Conservation (phyloP, 192 early-diverging fungal genomes). For the Dispira parvispora region DNA sequence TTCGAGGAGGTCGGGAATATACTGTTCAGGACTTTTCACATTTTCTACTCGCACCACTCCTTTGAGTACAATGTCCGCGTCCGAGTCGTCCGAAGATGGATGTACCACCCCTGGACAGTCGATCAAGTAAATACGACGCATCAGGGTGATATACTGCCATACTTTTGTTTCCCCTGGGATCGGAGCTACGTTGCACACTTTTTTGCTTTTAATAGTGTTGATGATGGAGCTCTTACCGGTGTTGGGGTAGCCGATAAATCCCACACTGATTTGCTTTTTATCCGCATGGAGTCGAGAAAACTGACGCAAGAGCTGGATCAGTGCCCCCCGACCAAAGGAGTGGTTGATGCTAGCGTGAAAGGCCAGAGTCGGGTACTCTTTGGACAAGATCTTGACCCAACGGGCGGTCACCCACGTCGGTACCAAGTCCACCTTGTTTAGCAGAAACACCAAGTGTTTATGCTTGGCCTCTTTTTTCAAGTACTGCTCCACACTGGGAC, state of each 20-base stretch:
- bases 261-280: slow-evolving; percentile 97
- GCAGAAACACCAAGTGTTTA: slow-evolving; percentile 89
- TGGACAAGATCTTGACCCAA: slow-evolving; percentile 85
- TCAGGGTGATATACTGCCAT: slow-evolving; percentile 99
- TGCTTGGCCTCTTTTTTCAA: slow-evolving; percentile 83
- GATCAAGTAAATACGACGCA: slow-evolving; percentile 95
- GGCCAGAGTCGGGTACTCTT: slow-evolving; percentile 87
- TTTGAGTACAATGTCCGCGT: slow-evolving; percentile 92
- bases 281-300: slow-evolving; percentile 88
- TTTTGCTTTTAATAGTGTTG: slow-evolving; percentile 88
- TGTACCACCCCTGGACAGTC: slow-evolving; percentile 98
- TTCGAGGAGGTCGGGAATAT: slow-evolving; percentile 63
- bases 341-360: slow-evolving; percentile 98
- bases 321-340: slow-evolving; percentile 96
- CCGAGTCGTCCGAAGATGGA: slow-evolving; percentile 68
- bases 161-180: slow-evolving; percentile 91
- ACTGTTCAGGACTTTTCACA: slow-evolving; percentile 73
- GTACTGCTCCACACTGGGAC: slow-evolving; percentile 79
- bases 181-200: slow-evolving; percentile 96
- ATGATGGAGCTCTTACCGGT: slow-evolving; percentile 97
- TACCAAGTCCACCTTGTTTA: slow-evolving; percentile 98
- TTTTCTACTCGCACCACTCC: slow-evolving; percentile 93
- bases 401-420: slow-evolving; percentile 97
- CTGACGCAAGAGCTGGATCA: slow-evolving; percentile 97
- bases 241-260: slow-evolving; percentile 96